phyloP scores from a whole-genome alignment of 192 early-diverging fungal species.

The Coemansia sp. region DNA sequence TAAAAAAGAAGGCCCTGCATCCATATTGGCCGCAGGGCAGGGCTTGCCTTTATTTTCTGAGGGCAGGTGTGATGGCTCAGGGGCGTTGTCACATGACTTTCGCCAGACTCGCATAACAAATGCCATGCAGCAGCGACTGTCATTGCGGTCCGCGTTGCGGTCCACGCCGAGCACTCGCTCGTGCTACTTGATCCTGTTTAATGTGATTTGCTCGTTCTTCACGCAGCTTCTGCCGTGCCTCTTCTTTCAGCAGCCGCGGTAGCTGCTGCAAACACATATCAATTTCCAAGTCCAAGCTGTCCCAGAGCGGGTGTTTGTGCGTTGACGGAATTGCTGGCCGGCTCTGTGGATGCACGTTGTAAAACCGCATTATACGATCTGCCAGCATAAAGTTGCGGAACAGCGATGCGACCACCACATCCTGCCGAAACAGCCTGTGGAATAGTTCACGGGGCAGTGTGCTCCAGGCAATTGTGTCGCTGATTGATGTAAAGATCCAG shows the following conservation, averaged over 20 bases:
- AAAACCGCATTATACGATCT: constrained; percentile 92
- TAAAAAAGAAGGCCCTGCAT: no score
- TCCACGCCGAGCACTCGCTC: constrained; percentile 13
- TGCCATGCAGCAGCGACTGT: constrained; percentile 2
- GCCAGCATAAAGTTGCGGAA: constrained; percentile 96
- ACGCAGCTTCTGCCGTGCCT: constrained; percentile 23
- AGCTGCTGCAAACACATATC: constrained; percentile 91
- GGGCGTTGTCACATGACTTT: no score
- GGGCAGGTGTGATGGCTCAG: no score
- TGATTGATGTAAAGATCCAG: constrained; percentile 98
- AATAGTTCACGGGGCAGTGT: constrained; percentile 86
- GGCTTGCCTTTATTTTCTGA: no score
- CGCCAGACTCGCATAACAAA: no score
- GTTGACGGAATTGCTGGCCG: constrained; percentile 82
- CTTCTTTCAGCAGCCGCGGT: constrained; percentile 66
- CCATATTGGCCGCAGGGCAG: no score
- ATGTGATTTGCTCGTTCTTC: constrained; percentile 26
- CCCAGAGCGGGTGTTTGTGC: constrained; percentile 96
- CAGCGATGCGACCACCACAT: constrained; percentile 89
- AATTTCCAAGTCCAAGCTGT: constrained; percentile 90
- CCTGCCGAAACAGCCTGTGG: constrained; percentile 87
- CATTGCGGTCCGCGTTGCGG: constrained; percentile 7
- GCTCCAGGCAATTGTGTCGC: constrained; percentile 98
- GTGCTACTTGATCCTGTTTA: constrained; percentile 24
- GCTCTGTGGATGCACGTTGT: constrained; percentile 89